These are phyloP conservation scores for Castanea sativa DNA, from an alignment of 306 rosid species.

Conservation along the genomic window DNA sequence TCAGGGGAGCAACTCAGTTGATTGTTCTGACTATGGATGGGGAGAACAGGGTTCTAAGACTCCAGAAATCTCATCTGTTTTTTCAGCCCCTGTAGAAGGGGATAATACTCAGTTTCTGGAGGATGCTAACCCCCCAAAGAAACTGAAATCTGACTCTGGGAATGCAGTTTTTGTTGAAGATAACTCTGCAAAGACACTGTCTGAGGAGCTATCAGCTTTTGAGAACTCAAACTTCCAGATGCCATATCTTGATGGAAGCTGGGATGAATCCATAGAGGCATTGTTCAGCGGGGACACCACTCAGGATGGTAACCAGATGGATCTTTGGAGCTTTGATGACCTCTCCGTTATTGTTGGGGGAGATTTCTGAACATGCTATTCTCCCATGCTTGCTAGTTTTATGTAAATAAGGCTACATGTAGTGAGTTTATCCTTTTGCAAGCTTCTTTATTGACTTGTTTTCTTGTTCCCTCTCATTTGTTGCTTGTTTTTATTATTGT, in stretches of 20 bases:
- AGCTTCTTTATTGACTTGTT: not conserved
- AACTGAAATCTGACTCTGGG: constrained; percentile 39
- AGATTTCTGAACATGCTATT: constrained; percentile 43
- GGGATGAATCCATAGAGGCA: constrained; percentile 65
- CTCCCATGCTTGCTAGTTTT: constrained; percentile 24
- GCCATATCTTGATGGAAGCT: constrained; percentile 59
- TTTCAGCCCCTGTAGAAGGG: constrained; percentile 50
- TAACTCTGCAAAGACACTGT: constrained; percentile 43
- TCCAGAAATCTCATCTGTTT: constrained; percentile 79
- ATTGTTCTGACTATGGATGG: constrained; percentile 68
- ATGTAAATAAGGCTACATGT: constrained; percentile 95
- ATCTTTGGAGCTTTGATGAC: constrained; percentile 85
- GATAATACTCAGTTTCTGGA: constrained; percentile 48
- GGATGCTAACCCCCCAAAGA: constrained; percentile 45
- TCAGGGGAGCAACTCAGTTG: constrained; percentile 78
- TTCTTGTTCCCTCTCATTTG: not conserved
- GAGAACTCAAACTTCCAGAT: constrained; percentile 67
- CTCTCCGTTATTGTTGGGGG: constrained; percentile 51
- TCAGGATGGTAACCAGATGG: constrained; percentile 65
- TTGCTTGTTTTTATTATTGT: not conserved
- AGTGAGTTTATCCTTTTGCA: constrained; percentile 34
- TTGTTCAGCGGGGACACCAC: constrained; percentile 48
- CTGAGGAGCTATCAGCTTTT: constrained; percentile 74
- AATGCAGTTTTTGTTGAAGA: constrained; percentile 22
- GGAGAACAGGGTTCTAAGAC: constrained; percentile 71